Evolutionary conservation across 176 grass and related monocot genomes (phyloP), one percentile per base, ranked within the genome.

Genomic region (Cenchrus americanus): DNA sequence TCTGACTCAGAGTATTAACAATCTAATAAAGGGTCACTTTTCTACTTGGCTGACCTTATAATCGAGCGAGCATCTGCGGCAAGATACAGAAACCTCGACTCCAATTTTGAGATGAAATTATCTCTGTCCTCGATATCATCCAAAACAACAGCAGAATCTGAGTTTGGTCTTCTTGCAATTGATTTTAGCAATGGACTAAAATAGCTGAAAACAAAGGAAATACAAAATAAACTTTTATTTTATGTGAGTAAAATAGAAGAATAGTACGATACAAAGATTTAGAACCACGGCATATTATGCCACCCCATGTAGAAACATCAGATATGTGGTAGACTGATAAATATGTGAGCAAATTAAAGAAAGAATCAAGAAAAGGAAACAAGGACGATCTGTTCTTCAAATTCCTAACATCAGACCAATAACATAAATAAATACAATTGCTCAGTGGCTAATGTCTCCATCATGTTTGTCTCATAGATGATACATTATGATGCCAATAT

Each of bases 131-230:
- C 85, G 10, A 98, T 90, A 90, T 91, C 89, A 79, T 95, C 96
- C 72, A 93, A 87, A 90, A 81, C 67, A 82, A 90, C 40, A 71
- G 49, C 7, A 51, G 51, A 83, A 85, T 85, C 75, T 40, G 80
- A 66, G 57, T 92, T 86, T 1, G 69, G 91, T 65, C 73, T 86
- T 84, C 78, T 95, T 80, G 66, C 87, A 70, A 98, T 90, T 77
- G 96, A 95, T 87, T 98, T 98, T 77, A 98, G 51, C 73, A 98
- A 67, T 22, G 96, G 96, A 66, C 96, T 98, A 76, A 98, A 95
- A 88, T 93, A 95, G 82, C 96, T 98, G 87, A 27, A 88, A 79
- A 77, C 7, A 34, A 82, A 77, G 65, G 46, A 41, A 64, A 72
- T 17, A 34, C 0, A 48, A 83, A 82, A 83, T 1, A 10, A 66